Conservation (phyloP, 2,329 filamentous ascomycete genomes). For the Fusarium neocosmosporiellum region DNA sequence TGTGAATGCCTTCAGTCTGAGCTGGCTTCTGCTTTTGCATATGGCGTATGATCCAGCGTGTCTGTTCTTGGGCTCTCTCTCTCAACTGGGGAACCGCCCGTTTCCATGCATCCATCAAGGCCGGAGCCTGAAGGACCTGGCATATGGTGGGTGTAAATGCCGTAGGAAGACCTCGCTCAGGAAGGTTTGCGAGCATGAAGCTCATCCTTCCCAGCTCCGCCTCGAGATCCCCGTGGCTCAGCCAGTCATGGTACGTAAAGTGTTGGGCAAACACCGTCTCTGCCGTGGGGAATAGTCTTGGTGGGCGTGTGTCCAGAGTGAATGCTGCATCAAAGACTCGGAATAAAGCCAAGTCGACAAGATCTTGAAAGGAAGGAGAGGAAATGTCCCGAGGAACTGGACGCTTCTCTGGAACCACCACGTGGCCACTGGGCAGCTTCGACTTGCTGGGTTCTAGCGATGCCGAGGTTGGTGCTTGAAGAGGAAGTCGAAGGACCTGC, state of each 20-base stretch:
- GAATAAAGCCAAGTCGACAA: constrained; percentile 1
- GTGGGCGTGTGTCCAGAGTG: background rate
- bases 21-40: background rate
- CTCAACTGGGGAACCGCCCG: background rate
- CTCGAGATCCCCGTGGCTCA: background rate
- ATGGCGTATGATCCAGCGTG: background rate
- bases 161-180: background rate
- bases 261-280: background rate
- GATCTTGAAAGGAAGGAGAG: background rate
- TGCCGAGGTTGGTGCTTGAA: background rate
- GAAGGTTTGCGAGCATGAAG: background rate
- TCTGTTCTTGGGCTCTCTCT: background rate
- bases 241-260: background rate
- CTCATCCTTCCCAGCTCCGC: constrained; percentile 2
- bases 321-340: background rate
- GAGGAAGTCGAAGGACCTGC: background rate
- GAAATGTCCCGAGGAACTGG: background rate
- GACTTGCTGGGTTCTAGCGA: background rate
- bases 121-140: background rate
- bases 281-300: background rate
- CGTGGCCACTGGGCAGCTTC: background rate
- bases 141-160: background rate
- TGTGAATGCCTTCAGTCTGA: background rate
- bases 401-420: background rate
- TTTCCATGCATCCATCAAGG: background rate